Base-by-base conservation (phyloP, 768 basidiomycete genomes). In the Suillus spraguei region DNA sequence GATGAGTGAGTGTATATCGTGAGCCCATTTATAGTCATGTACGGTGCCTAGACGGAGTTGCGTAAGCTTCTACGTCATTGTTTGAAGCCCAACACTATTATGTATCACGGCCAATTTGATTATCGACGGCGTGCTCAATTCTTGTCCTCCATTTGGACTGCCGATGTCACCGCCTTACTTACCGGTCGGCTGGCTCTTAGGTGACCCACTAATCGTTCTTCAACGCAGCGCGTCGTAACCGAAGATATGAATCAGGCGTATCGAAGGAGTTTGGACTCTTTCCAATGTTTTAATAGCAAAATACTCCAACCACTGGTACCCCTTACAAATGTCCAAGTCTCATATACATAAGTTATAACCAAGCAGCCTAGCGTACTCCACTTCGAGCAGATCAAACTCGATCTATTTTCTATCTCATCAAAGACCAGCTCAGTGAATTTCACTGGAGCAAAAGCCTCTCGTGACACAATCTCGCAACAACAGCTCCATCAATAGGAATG, bases 401-500 rank as follows among this genome's bases (percentile, higher is more conserved):
- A 17, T 53, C 33, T 28, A 24, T 39, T 39, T 32, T 41, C 10
- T 39, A 58, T 20, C 22, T 55, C 36, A 11, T 55, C 7, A 17
- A 55, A 28, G 9, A 49, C 22, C 32, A n/a, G 10, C 20, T 10
- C 52, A 33, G 52, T 20, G 2, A 33, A 13, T 20, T 33, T 53
- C 32, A 53, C 32, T 1, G 24, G 24, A 39, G 56, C 38, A 13
- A 60, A 20, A 92, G 74, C 53, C 88, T 80, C 63, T 88, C 82
- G 10, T 82, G 70, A 66, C 85, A 86, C 22, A 92, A 68, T 11
- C 79, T 79, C 5, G 88, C 90, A 5, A 95, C 90, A 0, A 80
- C 79, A 44, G 79, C 82, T 8, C 88, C 92, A 72, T 95, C 85
- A 36, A 97, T 82, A 3, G 94, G 95, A 64, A 97, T 97, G 14